These are phyloP conservation scores for Fusarium pininemorale DNA, from an alignment of 2,329 filamentous ascomycete species.

Conservation along the genomic window DNA sequence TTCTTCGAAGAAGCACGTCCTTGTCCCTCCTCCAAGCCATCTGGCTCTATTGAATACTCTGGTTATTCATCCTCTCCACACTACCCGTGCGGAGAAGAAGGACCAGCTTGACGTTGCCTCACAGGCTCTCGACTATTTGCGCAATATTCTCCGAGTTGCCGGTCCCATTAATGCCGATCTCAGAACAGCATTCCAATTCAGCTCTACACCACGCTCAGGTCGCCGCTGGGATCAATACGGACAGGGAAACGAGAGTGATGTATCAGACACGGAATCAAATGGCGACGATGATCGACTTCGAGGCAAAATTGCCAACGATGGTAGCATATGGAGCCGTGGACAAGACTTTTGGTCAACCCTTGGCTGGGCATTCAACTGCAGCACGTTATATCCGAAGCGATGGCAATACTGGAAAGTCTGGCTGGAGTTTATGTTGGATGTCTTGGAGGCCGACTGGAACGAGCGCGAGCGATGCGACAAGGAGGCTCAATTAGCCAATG, in stretches of 20 bases:
- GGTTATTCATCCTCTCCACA: constrained; percentile 82
- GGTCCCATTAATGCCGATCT: constrained; percentile 78
- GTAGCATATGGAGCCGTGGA: constrained; percentile 77
- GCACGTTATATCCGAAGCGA: constrained; percentile 72
- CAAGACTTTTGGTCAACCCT: constrained; percentile 89
- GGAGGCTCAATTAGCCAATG: constrained; percentile 41
- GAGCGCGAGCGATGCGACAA: constrained; percentile 63
- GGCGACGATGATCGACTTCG: constrained; percentile 63
- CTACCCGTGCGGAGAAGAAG: constrained; percentile 72
- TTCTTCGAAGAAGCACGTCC: constrained; percentile 54
- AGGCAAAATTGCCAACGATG: constrained; percentile 67
- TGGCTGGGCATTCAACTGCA: constrained; percentile 95
- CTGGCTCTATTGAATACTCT: constrained; percentile 82
- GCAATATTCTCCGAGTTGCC: constrained; percentile 69
- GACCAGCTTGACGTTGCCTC: constrained; percentile 71
- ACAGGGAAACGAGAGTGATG: constrained; percentile 54
- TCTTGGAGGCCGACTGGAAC: constrained; percentile 76
- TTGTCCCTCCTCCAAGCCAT: constrained; percentile 75
- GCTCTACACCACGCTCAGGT: constrained; percentile 43
- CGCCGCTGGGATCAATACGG: constrained; percentile 49
- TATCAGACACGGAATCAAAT: constrained; percentile 53
- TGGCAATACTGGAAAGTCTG: constrained; percentile 87
- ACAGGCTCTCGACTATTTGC: constrained; percentile 75
- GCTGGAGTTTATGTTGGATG: constrained; percentile 81
- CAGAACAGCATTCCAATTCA: constrained; percentile 76